These are phyloP conservation scores for Chrysoporthe deuterocubensis DNA, from an alignment of 2,329 filamentous ascomycete genomes.

Conservation along the genomic window DNA sequence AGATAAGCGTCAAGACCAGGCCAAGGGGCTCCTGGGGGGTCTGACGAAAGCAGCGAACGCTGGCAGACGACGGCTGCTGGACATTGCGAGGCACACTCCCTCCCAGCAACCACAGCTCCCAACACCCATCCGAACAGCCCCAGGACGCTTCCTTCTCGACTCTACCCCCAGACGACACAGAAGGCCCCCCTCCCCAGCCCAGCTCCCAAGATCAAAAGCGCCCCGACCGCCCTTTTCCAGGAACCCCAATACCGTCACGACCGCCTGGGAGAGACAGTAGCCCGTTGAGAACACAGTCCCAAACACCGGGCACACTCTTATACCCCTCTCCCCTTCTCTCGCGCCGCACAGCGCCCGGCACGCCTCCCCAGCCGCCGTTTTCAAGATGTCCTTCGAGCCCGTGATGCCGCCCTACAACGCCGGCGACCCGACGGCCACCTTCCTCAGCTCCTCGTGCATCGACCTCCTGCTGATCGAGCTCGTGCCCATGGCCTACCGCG, in stretches of 20 bases:
- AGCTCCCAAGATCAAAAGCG: not conserved
- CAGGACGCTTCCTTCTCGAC: not conserved
- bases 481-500: constrained; percentile 88
- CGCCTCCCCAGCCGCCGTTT: not conserved
- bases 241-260: too few species aligned
- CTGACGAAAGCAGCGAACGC: not conserved
- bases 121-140: too few species aligned
- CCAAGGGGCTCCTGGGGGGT: not conserved
- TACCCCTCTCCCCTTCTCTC: too few species aligned
- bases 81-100: not conserved
- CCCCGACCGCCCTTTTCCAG: too few species aligned
- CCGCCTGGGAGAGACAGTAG: too few species aligned
- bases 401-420: constrained; percentile 71
- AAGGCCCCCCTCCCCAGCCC: not conserved
- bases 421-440: constrained; percentile 74
- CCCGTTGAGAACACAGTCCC: too few species aligned
- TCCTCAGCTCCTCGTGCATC: constrained; percentile 82
- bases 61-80: not conserved
- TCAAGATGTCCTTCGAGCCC: constrained; percentile 72
- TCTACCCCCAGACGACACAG: not conserved
- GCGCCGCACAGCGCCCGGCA: too few species aligned
- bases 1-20: not conserved
- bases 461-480: constrained; percentile 97
- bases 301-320: too few species aligned
- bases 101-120: not conserved